These are phyloP conservation scores for Phaseolus coccineus DNA, from an alignment of 331 rosid genomes.

Conservation along the genomic window DNA sequence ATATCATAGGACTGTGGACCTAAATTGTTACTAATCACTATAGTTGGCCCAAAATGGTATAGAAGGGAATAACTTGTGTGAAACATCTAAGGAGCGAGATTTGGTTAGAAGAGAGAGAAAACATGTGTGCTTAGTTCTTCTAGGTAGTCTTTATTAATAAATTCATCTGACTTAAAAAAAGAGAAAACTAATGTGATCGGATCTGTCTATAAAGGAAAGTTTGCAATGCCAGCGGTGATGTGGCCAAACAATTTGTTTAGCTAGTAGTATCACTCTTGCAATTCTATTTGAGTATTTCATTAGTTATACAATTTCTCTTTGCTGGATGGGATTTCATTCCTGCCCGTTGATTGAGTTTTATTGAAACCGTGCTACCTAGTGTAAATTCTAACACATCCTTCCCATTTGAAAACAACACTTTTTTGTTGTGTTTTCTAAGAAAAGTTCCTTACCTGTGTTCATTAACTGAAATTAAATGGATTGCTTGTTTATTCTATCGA, in stretches of 20 bases:
- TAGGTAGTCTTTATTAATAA: not conserved
- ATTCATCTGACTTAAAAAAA: not conserved
- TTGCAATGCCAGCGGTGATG: not conserved
- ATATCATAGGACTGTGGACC: not conserved
- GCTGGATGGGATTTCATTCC: not conserved
- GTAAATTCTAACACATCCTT: slow-evolving; percentile 19
- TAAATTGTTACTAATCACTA: not conserved
- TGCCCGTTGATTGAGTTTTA: not conserved
- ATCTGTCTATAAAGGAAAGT: slow-evolving; percentile 9
- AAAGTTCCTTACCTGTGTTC: not conserved
- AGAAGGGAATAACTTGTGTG: not conserved
- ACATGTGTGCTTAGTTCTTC: not conserved
- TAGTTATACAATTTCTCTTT: not conserved
- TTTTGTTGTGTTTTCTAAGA: slow-evolving; percentile 18
- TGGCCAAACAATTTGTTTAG: not conserved
- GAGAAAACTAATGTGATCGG: not conserved
- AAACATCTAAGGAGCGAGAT: not conserved
- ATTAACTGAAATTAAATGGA: slow-evolving; percentile 22
- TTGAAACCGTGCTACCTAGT: slow-evolving; percentile 6
- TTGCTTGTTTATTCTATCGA: slow-evolving; percentile 1
- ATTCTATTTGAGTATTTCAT: slow-evolving; percentile 2
- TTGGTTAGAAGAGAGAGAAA: not conserved
- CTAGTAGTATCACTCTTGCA: not conserved
- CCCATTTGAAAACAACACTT: slow-evolving; percentile 2
- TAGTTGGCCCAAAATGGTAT: not conserved